Conservation (phyloP, 306 rosid genomes). For the Gastrolobium villosum region DNA sequence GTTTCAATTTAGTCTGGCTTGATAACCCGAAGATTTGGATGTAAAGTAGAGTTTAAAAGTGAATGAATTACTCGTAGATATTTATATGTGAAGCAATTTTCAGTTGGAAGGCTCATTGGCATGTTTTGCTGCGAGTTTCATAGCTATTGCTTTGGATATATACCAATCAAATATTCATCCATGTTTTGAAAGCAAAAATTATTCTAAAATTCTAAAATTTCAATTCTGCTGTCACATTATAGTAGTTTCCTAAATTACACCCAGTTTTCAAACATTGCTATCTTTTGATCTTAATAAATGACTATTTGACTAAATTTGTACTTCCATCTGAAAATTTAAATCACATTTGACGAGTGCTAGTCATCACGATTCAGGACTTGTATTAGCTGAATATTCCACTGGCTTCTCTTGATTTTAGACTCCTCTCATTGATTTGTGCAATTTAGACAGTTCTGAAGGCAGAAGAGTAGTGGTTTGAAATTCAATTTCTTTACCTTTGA, state of each 20-base stretch:
- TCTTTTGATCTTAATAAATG: background rate
- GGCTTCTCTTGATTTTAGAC: slow-evolving; percentile 21
- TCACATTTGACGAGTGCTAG: background rate
- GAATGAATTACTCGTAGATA: background rate
- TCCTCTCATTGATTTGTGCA: background rate
- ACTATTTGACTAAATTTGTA: background rate
- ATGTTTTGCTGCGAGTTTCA: background rate
- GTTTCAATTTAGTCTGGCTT: background rate
- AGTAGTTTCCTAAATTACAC: background rate
- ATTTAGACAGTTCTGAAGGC: background rate
- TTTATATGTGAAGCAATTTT: background rate
- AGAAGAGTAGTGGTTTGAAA: background rate
- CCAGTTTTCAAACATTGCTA: slow-evolving; percentile 24
- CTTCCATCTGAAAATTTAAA: background rate
- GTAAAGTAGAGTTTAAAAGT: no score
- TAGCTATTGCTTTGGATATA: no score
- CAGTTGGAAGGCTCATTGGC: background rate
- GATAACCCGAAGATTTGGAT: no score
- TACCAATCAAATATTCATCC: no score
- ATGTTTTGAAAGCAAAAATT: no score
- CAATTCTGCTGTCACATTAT: background rate
- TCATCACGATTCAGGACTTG: background rate
- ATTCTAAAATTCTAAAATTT: background rate
- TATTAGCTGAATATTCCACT: slow-evolving; percentile 1
- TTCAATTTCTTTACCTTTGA: background rate